These are phyloP conservation scores for Erodium chrysanthum DNA, from an alignment of 441 rosid species.

Conservation along the genomic window DNA sequence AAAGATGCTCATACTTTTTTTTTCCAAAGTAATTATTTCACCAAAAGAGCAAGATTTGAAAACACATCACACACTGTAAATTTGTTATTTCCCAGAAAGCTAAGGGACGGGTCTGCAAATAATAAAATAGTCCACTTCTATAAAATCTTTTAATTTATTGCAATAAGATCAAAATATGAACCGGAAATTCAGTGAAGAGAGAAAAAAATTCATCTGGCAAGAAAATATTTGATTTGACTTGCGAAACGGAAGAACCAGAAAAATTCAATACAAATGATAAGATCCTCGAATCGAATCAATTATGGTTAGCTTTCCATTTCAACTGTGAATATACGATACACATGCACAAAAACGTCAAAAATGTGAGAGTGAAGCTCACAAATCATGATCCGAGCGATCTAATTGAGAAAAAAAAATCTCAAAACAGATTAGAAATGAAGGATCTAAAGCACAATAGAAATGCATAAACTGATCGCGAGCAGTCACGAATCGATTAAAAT, in stretches of 20 bases:
- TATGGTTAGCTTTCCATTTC: background rate
- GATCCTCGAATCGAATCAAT: background rate
- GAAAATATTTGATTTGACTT: background rate
- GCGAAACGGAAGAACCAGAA: background rate
- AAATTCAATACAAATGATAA: background rate
- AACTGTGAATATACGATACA: background rate
- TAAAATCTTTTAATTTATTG: too few species aligned
- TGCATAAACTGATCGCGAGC: background rate
- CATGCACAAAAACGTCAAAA: background rate
- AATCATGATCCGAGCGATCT: background rate
- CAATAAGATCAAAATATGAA: background rate
- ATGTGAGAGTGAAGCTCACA: background rate
- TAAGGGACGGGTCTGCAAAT: background rate
- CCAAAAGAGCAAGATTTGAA: background rate
- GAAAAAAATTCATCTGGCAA: background rate
- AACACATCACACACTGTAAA: background rate
- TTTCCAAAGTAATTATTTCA: background rate
- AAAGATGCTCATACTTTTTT: background rate
- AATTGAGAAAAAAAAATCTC: background rate
- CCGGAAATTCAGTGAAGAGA: background rate
- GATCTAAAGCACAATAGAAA: background rate
- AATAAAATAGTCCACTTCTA: background rate
- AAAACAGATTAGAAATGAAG: background rate
- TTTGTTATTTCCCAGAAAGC: background rate
- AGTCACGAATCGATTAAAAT: background rate